phyloP scores from a whole-genome alignment of 306 rosid species.

The Oemleria cerasiformis region DNA sequence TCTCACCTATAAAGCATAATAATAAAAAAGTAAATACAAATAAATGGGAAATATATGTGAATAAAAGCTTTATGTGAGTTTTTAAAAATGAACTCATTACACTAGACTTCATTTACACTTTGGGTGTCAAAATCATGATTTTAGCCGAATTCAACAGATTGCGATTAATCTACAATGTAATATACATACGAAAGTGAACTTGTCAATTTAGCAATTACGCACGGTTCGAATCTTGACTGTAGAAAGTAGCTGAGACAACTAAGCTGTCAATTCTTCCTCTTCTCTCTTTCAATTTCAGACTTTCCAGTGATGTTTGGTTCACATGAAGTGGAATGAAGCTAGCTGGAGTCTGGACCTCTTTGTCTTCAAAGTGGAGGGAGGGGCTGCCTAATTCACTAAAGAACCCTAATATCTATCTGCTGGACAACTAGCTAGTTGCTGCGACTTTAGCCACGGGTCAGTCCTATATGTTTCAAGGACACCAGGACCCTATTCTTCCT shows the following conservation, averaged over 20 bases:
- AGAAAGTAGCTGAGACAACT: too few relatives aligned
- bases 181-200: not conserved
- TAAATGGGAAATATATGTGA: too few relatives aligned
- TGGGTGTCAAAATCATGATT: not conserved
- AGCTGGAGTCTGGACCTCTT: not conserved
- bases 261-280: too few relatives aligned
- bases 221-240: too few relatives aligned
- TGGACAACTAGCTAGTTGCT: not conserved
- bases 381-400: not conserved
- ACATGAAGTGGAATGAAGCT: not conserved
- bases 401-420: not conserved
- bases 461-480: not conserved
- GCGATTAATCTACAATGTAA: not conserved
- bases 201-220: not conserved
- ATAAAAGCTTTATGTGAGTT: too few relatives aligned
- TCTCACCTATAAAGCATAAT: too few relatives aligned
- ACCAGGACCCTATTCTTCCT: not conserved
- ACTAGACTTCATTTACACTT: not conserved
- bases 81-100: too few relatives aligned
- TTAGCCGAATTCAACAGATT: not conserved
- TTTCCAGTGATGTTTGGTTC: too few relatives aligned
- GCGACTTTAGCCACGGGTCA: not conserved
- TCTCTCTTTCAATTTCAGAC: not conserved
- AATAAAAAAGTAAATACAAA: too few relatives aligned
- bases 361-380: not conserved